Percentiles rank a stretch among this genome's conserved stretches.
Conservation (phyloP, 495 filamentous ascomycete species). For the Tuber microsphaerosporum region DNA sequence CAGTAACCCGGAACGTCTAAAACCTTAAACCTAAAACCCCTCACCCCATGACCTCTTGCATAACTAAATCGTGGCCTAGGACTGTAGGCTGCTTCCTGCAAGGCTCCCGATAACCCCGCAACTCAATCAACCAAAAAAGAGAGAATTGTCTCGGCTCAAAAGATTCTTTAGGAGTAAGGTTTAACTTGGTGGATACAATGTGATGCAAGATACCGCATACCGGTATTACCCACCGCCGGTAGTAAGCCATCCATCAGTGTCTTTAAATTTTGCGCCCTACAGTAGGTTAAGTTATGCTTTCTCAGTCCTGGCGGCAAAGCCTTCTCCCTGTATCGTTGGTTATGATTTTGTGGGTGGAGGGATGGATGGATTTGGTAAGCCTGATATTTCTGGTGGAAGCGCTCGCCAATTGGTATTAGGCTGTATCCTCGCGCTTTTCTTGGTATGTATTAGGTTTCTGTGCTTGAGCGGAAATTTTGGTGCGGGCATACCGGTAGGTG, state of each 20-base stretch:
- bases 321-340: background rate
- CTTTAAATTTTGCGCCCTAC: background rate
- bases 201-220: background rate
- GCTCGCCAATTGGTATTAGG: background rate
- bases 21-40: background rate
- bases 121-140: background rate
- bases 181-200: background rate
- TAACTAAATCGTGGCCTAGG: background rate
- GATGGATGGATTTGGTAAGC: background rate
- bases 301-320: background rate
- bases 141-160: background rate
- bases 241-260: background rate
- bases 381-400: background rate
- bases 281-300: background rate
- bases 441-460: too few relatives aligned
- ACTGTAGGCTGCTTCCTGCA: too few relatives aligned
- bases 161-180: background rate
- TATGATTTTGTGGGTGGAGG: background rate
- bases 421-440: background rate
- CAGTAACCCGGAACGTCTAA: too few relatives aligned
- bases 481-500: too few relatives aligned
- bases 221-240: background rate
- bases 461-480: too few relatives aligned
- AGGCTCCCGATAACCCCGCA: background rate
- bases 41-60: background rate